These are phyloP conservation scores for Hemisphaericaspora xylofermentans DNA, from an alignment of 1,139 yeast species.

Conservation along the genomic window DNA sequence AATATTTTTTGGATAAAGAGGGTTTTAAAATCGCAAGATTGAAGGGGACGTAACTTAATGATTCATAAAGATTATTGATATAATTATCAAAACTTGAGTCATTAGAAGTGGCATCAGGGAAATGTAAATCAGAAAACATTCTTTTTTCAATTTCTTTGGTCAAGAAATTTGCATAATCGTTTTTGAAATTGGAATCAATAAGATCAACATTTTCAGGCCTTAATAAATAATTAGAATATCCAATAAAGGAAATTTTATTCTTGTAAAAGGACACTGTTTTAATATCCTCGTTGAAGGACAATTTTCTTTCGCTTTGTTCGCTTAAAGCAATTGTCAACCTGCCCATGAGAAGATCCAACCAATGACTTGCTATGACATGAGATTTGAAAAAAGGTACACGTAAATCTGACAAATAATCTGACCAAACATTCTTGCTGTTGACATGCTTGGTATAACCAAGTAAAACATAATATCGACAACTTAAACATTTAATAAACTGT, in stretches of 20 bases:
- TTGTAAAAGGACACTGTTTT: slow-evolving; percentile 24
- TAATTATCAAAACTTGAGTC: slow-evolving; percentile 26
- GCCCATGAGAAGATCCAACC: slow-evolving; percentile 37
- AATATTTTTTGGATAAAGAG: slow-evolving; percentile 30
- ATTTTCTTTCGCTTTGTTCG: slow-evolving; percentile 20
- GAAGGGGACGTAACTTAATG: slow-evolving; percentile 26
- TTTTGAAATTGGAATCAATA: slow-evolving; percentile 25
- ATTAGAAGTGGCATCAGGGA: slow-evolving; percentile 35
- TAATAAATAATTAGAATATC: slow-evolving; percentile 31
- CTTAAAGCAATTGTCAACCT: slow-evolving; percentile 26
- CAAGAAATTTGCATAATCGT: slow-evolving; percentile 31
- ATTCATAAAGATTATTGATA: slow-evolving; percentile 35
- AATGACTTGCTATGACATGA: slow-evolving; percentile 37
- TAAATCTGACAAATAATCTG: slow-evolving; percentile 28
- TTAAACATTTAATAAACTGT: slow-evolving; percentile 33
- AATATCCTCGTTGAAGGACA: slow-evolving; percentile 23
- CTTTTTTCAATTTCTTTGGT: slow-evolving; percentile 23
- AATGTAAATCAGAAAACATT: slow-evolving; percentile 21
- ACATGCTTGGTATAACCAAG: slow-evolving; percentile 27
- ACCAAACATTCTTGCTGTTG: slow-evolving; percentile 28
- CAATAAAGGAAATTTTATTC: slow-evolving; percentile 28
- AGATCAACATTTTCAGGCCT: slow-evolving; percentile 23
- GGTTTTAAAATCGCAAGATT: slow-evolving; percentile 25
- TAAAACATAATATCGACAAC: slow-evolving; percentile 38
- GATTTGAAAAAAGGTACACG: slow-evolving; percentile 32